Base-by-base conservation (phyloP, 2,329 filamentous ascomycete genomes). In the Shiraia bambusicola region DNA sequence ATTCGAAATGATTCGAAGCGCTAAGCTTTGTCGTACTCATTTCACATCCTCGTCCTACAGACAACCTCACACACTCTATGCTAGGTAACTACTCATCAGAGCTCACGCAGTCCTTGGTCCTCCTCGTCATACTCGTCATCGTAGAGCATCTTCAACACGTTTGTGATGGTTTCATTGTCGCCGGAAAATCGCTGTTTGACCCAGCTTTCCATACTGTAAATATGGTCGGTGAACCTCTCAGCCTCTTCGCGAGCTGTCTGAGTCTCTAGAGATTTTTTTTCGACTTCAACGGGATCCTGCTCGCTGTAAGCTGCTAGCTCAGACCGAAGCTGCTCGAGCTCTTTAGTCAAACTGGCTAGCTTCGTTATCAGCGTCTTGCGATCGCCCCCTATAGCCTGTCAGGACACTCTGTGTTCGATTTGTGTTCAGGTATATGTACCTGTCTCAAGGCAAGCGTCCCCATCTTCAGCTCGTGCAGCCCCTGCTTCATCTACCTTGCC, bases 41-140 rank as follows among this genome's bases (percentile, higher is more conserved):
- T n/a, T n/a, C n/a, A n/a, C n/a, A n/a, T n/a, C n/a, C n/a, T n/a
- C n/a, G n/a, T n/a, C n/a, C n/a, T n/a, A n/a, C n/a, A n/a, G n/a
- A n/a, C n/a, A n/a, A n/a, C 10, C 27, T 22, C 19, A 17, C 7
- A 36, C 26, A 15, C 13, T 16, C 8, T 11, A n/a, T 16, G 11
- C 9, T 22, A n/a, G 9, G 14, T 16, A 10, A 12, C 17, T 17
- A 3, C 5, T n/a, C 14, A 30, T 54, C 47, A 65, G 9, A 67
- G 49, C 51, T 69, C 77, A 17, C 66, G 65, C 48, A 81, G 63
- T 6, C 75, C 73, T 33, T 73, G 72, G 28, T 75, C 77, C 40
- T 82, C 78, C 40, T 76, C 64, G 39, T 73, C 74, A 54, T 73
- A 80, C 52, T 82, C 77, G 15, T 73, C 72, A 7, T 74, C 76